phyloP scores from a whole-genome alignment of 2,329 filamentous ascomycete genomes.

The Beauveria sp. region DNA sequence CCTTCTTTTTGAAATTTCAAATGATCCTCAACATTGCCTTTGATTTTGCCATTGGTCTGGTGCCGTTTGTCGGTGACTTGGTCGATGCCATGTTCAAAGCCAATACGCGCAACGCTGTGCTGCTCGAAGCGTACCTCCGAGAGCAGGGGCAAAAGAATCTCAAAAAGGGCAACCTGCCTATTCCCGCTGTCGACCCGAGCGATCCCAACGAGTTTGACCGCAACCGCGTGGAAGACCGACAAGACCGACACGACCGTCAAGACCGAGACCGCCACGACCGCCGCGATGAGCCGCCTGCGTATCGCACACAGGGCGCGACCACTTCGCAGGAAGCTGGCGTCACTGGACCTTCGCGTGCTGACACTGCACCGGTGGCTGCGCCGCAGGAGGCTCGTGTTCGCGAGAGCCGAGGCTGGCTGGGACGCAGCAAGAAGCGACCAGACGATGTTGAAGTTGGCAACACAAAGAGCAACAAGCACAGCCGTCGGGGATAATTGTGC shows the following conservation, averaged over 20 bases:
- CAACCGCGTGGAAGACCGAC: not conserved
- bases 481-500: slow-evolving; percentile 12
- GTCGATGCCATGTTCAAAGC: slow-evolving; percentile 65
- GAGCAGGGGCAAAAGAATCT: slow-evolving; percentile 56
- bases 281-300: slow-evolving; percentile 17
- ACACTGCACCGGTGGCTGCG: not conserved
- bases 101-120: slow-evolving; percentile 67
- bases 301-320: slow-evolving; percentile 20
- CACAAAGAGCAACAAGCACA: not conserved
- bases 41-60: slow-evolving; percentile 65
- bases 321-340: slow-evolving; percentile 5
- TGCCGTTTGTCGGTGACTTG: slow-evolving; percentile 71
- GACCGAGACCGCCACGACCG: not conserved
- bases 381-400: slow-evolving; percentile 18
- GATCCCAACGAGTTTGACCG: slow-evolving; percentile 45
- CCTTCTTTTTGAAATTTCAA: slow-evolving; percentile 46
- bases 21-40: slow-evolving; percentile 78
- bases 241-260: not conserved
- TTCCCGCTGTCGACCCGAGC: slow-evolving; percentile 43
- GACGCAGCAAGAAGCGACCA: slow-evolving; percentile 21
- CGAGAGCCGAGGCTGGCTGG: slow-evolving; percentile 19
- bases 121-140: slow-evolving; percentile 61
- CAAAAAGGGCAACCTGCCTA: slow-evolving; percentile 35
- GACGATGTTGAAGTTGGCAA: slow-evolving; percentile 25
- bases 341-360: not conserved